phyloP scores from a whole-genome alignment of 2,329 filamentous ascomycete genomes.

The Metarhizium brunneum region DNA sequence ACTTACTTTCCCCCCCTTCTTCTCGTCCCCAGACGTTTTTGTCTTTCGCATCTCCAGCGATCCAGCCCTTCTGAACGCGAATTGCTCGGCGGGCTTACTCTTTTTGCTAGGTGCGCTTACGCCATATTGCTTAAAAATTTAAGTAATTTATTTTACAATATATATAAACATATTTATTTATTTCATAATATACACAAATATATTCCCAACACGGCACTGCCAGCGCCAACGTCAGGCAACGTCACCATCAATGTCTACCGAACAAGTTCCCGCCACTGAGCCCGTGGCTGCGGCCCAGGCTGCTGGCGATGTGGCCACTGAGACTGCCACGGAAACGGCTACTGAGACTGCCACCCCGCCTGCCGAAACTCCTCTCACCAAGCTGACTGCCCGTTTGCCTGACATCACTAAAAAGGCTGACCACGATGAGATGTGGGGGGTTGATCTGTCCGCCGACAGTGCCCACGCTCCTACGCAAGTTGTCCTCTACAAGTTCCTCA shows the following conservation, averaged over 20 bases:
- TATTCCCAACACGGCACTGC: too few relatives aligned
- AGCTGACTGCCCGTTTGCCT: slow-evolving; percentile 50
- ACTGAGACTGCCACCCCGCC: slow-evolving; percentile 18
- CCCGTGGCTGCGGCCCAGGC: slow-evolving; percentile 3
- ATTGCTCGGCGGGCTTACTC: too few relatives aligned
- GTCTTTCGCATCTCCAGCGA: too few relatives aligned
- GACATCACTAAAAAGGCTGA: slow-evolving; percentile 46
- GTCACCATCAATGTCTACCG: slow-evolving; percentile 12
- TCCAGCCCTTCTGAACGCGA: too few relatives aligned
- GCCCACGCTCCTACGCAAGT: slow-evolving; percentile 67
- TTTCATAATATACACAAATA: too few relatives aligned
- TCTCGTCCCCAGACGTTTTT: background rate
- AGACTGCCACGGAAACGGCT: slow-evolving; percentile 13
- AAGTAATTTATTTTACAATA: too few relatives aligned
- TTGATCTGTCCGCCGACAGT: slow-evolving; percentile 46
- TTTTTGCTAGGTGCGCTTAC: too few relatives aligned
- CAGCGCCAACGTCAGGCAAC: background rate
- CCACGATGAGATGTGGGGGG: slow-evolving; percentile 80
- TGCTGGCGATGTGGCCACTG: slow-evolving; percentile 2
- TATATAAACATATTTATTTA: too few relatives aligned
- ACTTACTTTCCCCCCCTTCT: background rate
- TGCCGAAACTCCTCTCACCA: slow-evolving; percentile 32
- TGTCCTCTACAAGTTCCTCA: slow-evolving; percentile 86
- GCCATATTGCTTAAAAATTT: too few relatives aligned
- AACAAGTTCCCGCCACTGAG: slow-evolving; percentile 12